phyloP scores from a whole-genome alignment of 2,329 filamentous ascomycete genomes.

The Cladosporium sp. region DNA sequence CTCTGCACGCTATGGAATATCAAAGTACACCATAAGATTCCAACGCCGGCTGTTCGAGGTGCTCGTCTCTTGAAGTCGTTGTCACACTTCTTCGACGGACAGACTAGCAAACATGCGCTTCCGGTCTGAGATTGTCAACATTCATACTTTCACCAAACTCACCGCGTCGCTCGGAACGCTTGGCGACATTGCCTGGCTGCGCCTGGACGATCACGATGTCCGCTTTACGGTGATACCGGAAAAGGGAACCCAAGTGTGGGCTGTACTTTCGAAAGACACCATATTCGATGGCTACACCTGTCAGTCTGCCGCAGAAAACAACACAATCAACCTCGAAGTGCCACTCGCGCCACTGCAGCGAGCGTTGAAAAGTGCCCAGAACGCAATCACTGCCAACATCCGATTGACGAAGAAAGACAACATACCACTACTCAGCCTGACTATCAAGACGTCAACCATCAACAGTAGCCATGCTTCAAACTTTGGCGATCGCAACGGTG shows the following conservation, averaged over 20 bases:
- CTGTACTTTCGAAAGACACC: conserved; percentile 52
- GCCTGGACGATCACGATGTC: conserved; percentile 78
- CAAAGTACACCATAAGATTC: background rate
- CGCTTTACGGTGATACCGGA: conserved; percentile 96
- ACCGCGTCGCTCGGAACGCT: conserved; percentile 60
- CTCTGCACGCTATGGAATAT: background rate
- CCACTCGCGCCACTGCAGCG: conserved; percentile 83
- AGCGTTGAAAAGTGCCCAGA: conserved; percentile 82
- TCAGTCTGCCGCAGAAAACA: conserved; percentile 74
- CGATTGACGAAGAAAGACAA: conserved; percentile 91
- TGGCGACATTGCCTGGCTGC: conserved; percentile 85
- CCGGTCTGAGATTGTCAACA: conserved; percentile 31
- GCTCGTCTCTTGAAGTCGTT: background rate
- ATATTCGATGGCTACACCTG: conserved; percentile 85
- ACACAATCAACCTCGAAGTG: conserved; percentile 94
- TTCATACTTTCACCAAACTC: conserved; percentile 46
- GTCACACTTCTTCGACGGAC: background rate
- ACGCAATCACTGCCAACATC: conserved; percentile 75
- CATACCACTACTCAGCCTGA: conserved; percentile 81
- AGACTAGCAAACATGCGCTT: conserved; percentile 37
- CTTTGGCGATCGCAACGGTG: conserved; percentile 19
- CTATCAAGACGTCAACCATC: conserved; percentile 72
- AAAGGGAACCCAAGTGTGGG: conserved; percentile 91
- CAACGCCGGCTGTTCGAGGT: background rate
- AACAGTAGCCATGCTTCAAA: conserved; percentile 44